Evolutionary conservation across 164 flowering plant genomes (phyloP).

Genomic region (Macadamia integrifolia): DNA sequence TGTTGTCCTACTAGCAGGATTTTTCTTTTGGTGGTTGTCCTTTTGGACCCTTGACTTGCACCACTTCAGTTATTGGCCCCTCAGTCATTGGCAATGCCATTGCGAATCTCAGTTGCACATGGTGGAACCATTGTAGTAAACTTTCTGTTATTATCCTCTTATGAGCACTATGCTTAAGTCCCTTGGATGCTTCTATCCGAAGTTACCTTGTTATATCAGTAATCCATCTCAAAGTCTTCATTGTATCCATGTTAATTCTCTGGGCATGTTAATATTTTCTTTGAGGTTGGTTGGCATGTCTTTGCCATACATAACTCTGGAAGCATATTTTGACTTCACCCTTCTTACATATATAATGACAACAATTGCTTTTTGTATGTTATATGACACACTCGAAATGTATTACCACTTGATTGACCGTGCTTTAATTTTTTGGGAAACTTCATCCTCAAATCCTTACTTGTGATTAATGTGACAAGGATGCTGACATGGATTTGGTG

Average conservation of each 20-base stretch:
- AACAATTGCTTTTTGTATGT: no score
- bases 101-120: no score
- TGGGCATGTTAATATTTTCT: background rate
- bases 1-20: background rate
- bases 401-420: background rate
- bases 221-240: background rate
- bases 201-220: background rate
- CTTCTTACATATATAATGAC: background rate
- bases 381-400: background rate
- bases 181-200: background rate
- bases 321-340: background rate
- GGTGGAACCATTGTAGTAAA: no score
- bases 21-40: no score
- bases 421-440: no score
- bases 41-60: background rate
- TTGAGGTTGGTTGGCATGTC: background rate
- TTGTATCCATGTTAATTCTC: background rate
- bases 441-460: no score
- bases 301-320: background rate
- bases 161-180: background rate
- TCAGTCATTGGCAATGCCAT: no score
- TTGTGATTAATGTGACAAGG: no score
- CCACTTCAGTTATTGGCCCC: no score
- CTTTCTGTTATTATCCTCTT: no score
- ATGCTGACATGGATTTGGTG: no score